phyloP scores from a whole-genome alignment of 306 rosid genomes.

The Vigna radiata region DNA sequence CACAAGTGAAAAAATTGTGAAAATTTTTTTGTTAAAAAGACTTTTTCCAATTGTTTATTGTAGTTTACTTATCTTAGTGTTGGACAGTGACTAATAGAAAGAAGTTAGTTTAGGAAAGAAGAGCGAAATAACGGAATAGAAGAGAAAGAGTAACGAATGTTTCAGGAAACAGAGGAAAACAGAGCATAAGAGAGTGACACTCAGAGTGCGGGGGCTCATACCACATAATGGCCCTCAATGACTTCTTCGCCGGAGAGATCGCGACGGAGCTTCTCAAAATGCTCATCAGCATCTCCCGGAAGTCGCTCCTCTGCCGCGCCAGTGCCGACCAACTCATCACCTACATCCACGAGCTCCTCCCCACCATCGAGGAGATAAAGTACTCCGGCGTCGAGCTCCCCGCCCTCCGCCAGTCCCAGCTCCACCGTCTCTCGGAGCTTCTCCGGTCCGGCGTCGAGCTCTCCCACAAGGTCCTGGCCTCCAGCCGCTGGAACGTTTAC shows the following conservation, averaged over 20 bases:
- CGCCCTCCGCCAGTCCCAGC: slow-evolving; percentile 62
- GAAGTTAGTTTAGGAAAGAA: neutral
- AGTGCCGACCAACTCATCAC: slow-evolving; percentile 63
- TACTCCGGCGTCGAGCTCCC: slow-evolving; percentile 83
- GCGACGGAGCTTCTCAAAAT: slow-evolving; percentile 74
- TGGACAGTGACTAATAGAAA: neutral
- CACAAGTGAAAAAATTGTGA: too few relatives aligned
- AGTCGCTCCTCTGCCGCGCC: slow-evolving; percentile 61
- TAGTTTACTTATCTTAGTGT: too few relatives aligned
- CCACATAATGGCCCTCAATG: slow-evolving; percentile 62
- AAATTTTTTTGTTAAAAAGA: too few relatives aligned
- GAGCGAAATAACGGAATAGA: neutral
- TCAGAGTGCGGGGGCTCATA: neutral
- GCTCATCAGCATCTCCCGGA: slow-evolving; percentile 54
- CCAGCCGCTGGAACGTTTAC: slow-evolving; percentile 80
- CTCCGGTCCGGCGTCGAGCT: slow-evolving; percentile 70
- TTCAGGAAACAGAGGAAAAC: neutral
- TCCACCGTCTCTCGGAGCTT: slow-evolving; percentile 66
- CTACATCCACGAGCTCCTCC: slow-evolving; percentile 51
- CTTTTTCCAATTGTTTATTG: too few relatives aligned
- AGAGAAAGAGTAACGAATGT: neutral
- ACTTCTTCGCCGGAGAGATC: slow-evolving; percentile 88
- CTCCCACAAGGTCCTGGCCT: slow-evolving; percentile 58
- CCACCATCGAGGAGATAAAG: slow-evolving; percentile 74
- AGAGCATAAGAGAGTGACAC: neutral